A percentile compares a stretch with the other conserved stretches of the same genome.
Evolutionary conservation across 225 moss, liverwort and hornwort species (phyloP).

Genomic region (Pseudisothecium myosuroides): DNA sequence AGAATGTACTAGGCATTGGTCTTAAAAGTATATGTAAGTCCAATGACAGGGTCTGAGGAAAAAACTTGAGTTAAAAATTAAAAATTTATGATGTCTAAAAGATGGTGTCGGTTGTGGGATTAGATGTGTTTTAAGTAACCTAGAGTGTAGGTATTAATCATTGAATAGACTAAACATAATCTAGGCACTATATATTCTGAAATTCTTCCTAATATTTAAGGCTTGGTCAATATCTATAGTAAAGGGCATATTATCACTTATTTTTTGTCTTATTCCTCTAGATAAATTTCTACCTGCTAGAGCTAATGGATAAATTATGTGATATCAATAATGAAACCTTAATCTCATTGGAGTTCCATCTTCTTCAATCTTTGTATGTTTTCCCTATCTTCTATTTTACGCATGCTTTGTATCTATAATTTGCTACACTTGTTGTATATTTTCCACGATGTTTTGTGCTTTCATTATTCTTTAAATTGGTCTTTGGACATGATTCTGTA

Average conservation of each 20-base stretch:
- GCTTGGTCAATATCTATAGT: background rate
- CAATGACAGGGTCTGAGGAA: too few species aligned
- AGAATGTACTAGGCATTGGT: too few species aligned
- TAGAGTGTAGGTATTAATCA: rapidly evolving
- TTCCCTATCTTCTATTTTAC: background rate
- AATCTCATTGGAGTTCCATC: rapidly evolving
- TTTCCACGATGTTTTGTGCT: rapidly evolving
- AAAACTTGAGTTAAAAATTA: background rate
- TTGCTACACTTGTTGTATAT: rapidly evolving
- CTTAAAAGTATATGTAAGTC: background rate
- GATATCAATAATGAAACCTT: rapidly evolving
- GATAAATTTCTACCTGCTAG: rapidly evolving
- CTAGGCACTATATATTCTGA: rapidly evolving
- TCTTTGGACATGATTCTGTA: rapidly evolving
- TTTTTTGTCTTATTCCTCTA: rapidly evolving
- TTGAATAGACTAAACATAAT: background rate
- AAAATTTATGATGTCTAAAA: rapidly evolving
- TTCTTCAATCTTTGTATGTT: too few species aligned
- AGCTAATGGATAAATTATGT: rapidly evolving
- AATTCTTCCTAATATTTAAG: rapidly evolving
- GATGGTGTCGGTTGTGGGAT: rapidly evolving
- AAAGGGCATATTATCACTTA: background rate
- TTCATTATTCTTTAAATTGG: background rate
- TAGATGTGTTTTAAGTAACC: rapidly evolving
- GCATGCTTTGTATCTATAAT: rapidly evolving